Conservation (phyloP, 495 filamentous ascomycete species). For the Amphirosellinia nigrospora region DNA sequence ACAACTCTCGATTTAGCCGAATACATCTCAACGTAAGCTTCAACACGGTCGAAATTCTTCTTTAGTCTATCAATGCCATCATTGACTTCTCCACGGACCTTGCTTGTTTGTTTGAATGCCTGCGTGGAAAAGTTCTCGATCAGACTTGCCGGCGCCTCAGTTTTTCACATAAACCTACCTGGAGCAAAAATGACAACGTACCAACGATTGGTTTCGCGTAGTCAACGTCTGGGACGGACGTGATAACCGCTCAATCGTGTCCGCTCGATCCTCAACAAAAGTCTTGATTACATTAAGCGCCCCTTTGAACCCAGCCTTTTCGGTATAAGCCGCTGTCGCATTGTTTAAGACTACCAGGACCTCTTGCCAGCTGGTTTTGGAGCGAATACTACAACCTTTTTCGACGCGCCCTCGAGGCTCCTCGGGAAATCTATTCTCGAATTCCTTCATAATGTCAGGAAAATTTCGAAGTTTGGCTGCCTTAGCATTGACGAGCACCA, state of each 20-base stretch:
- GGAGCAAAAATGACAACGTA: background rate
- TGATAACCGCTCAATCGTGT: constrained; percentile 3
- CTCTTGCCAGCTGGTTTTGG: background rate
- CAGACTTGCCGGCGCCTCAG: background rate
- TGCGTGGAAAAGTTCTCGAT: background rate
- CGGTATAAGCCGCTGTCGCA: background rate
- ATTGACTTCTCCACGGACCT: constrained; percentile 3
- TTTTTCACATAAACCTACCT: background rate
- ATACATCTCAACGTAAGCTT: constrained; percentile 11
- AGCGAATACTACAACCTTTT: constrained; percentile 2
- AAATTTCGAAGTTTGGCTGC: background rate
- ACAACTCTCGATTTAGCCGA: background rate
- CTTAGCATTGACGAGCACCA: background rate
- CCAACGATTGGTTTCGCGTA: constrained; percentile 11
- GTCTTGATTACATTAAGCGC: background rate
- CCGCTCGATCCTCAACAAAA: constrained; percentile 5
- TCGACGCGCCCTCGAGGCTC: background rate
- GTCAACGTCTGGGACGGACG: background rate
- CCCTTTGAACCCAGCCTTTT: background rate
- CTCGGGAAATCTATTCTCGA: background rate
- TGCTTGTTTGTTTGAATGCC: constrained; percentile 18
- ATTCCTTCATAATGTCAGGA: background rate
- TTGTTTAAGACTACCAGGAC: background rate
- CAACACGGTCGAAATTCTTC: constrained; percentile 10
- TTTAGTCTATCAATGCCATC: constrained; percentile 5